Conservation (phyloP, 306 rosid species). For the Vigna radiata region DNA sequence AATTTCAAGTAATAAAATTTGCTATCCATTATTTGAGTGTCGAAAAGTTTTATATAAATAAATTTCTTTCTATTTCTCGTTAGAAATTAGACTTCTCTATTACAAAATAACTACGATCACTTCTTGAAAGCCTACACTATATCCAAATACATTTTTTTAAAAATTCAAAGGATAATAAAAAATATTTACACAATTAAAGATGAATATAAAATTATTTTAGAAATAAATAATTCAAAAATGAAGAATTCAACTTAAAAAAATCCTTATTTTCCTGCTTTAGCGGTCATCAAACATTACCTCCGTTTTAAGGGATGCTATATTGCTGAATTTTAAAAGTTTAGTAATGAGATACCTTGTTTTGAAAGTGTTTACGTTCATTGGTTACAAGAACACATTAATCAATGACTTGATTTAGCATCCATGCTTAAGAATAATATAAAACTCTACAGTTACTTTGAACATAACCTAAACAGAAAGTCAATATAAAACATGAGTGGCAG, state of each 20-base stretch:
- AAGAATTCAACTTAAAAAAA: background rate
- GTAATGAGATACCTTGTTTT: background rate
- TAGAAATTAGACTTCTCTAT: too few relatives aligned
- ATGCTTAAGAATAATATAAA: background rate
- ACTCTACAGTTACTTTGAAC: background rate
- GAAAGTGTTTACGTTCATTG: background rate
- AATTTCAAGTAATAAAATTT: too few relatives aligned
- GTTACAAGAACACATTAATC: background rate
- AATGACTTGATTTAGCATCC: background rate
- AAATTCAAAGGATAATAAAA: background rate
- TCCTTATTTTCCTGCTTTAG: background rate
- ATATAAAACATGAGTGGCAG: constrained; percentile 9
- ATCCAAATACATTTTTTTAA: too few relatives aligned
- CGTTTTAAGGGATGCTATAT: background rate
- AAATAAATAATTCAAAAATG: too few relatives aligned
- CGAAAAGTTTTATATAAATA: too few relatives aligned
- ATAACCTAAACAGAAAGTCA: constrained; percentile 16
- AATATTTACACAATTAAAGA: background rate
- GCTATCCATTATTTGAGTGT: too few relatives aligned
- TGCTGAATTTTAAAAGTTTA: background rate
- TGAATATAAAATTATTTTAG: too few relatives aligned
- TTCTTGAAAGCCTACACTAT: too few relatives aligned
- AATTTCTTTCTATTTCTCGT: too few relatives aligned
- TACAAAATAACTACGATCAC: too few relatives aligned
- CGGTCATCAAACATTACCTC: background rate